Base-by-base conservation (phyloP, 106 monocot species). In the Dendrobium catenatum region DNA sequence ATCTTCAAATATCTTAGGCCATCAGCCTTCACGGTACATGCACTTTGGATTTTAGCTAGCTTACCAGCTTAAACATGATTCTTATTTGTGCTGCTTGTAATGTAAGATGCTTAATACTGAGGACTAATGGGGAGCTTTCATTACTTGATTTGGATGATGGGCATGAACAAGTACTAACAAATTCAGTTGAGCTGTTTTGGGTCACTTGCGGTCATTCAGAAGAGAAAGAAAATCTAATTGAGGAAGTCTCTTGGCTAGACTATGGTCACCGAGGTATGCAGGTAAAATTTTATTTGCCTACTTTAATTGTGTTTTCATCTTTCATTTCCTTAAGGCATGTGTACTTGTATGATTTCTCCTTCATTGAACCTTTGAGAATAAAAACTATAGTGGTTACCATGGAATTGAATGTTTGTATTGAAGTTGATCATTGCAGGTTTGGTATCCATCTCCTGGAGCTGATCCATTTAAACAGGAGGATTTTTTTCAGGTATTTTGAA, bases 91-190 rank as follows among this genome's bases (percentile, higher is more conserved):
- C 37, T 70, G 49, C 37, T 68, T 85, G 55, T 75, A 31, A 73
- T 89, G 13, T 29, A 86, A 99, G 99, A 85, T 99, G 99, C 73
- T 82, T 99, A 83, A 87, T 99, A 67, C 77, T 95, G 86, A 91
- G 99, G 42, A 87, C 87, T 82, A 99, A 95, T 86, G 99, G 99
- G 24, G 99, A 99, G 74, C 91, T 99, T 79, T 99, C 99, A 22
- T 80, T 99, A 68, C 95, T 99, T 86, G 93, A 99, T 87, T 85
- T 99, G 90, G 95, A 99, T 90, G 99, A 99, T 84, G 99, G 99
- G 2, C 93, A 90, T 83, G 99, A 99, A 78, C 89, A 91, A 56
- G 88, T 86, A 26, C 87, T 99, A 20, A 91, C 99, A 73, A 89
- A 84, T 82, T 99, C 93, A 37, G 87, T 95, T 84, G 99, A 99